phyloP scores from a whole-genome alignment of 306 rosid genomes.

The Castanopsis chinensis region DNA sequence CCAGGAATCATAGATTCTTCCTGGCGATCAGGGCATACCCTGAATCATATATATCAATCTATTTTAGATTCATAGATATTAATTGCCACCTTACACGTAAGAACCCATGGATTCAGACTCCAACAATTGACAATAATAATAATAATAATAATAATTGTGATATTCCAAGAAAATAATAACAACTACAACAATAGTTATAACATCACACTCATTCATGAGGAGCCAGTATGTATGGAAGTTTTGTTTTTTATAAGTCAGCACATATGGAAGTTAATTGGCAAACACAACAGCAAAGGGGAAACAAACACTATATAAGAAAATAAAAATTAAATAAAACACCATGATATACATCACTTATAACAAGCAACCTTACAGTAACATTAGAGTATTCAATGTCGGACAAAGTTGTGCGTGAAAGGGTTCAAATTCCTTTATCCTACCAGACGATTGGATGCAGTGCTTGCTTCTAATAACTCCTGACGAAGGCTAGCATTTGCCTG shows the following conservation, averaged over 20 bases:
- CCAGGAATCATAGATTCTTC: neutral
- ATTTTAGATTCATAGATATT: neutral
- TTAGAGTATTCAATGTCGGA: neutral
- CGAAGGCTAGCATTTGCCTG: conserved; percentile 55
- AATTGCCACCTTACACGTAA: neutral
- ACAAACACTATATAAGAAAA: neutral
- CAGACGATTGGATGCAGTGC: conserved; percentile 43
- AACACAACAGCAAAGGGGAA: neutral
- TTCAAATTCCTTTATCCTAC: conserved; percentile 39
- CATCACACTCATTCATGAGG: neutral
- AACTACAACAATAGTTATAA: neutral
- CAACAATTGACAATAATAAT: neutral
- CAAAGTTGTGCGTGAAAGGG: neutral
- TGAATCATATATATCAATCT: neutral
- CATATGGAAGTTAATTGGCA: neutral
- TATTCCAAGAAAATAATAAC: neutral
- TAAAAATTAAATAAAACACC: neutral
- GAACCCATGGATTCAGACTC: neutral
- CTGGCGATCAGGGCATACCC: neutral
- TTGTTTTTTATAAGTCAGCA: neutral
- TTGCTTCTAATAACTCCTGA: conserved; percentile 50
- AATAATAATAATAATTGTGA: neutral
- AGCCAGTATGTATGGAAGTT: neutral
- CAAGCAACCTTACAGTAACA: neutral
- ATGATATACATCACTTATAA: neutral